phyloP scores from a whole-genome alignment of 352 stramenopile species.

The Pelagophyceae sp. region DNA sequence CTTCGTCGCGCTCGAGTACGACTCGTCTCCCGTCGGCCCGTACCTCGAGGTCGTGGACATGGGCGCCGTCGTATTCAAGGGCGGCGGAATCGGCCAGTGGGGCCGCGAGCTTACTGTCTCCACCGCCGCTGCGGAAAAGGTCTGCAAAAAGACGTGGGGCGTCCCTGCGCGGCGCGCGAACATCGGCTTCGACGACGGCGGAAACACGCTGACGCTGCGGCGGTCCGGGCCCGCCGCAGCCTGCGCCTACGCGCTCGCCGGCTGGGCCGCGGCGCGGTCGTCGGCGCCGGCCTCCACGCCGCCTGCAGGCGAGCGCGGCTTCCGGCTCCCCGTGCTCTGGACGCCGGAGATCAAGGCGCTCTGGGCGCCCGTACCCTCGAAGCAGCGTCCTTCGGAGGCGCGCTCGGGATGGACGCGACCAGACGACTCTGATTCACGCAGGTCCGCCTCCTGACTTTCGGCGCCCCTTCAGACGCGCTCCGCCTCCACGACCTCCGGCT shows the following conservation, averaged over 20 bases:
- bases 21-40: constrained; percentile 39
- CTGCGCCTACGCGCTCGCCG: background rate
- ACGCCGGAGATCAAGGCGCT: constrained; percentile 47
- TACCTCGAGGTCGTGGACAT: constrained; percentile 44
- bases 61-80: constrained; percentile 32
- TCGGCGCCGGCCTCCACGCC: background rate
- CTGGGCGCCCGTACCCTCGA: constrained; percentile 37
- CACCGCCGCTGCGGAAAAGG: constrained; percentile 34
- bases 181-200: constrained; percentile 33
- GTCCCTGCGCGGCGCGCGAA: constrained; percentile 29
- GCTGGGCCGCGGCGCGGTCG: background rate
- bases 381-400: background rate
- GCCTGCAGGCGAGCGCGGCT: background rate
- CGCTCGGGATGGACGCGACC: background rate
- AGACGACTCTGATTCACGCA: no score
- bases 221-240: background rate
- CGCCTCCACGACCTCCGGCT: background rate
- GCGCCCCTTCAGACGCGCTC: no score
- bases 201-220: background rate
- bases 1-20: constrained; percentile 41
- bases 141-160: constrained; percentile 37
- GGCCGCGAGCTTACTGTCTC: constrained; percentile 39
- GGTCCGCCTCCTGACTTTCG: no score
- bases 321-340: constrained; percentile 39
- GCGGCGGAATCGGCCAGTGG: constrained; percentile 40